Evolutionary conservation across 108 stramenopile genomes (phyloP).

Genomic region (Cyclostephanos tholiformis): DNA sequence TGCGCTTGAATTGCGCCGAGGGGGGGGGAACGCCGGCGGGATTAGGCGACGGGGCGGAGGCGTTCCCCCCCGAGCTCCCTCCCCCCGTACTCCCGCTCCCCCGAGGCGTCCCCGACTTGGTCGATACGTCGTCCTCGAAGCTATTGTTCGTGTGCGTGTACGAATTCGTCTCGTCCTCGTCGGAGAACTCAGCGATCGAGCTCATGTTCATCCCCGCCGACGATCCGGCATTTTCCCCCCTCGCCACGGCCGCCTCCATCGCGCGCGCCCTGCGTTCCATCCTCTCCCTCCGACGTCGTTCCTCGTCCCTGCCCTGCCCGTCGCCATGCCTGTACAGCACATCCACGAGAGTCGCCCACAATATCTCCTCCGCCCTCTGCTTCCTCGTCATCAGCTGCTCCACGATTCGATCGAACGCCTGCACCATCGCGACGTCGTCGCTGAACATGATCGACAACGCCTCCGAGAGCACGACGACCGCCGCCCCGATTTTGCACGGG

Average conservation of each 20-base stretch:
- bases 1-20: conserved; percentile 32
- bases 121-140: conserved; percentile 43
- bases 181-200: conserved; percentile 37
- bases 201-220: conserved; percentile 7
- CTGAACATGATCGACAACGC: conserved; percentile 80
- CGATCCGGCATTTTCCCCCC: conserved; percentile 2
- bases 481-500: conserved; percentile 76
- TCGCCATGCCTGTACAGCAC: conserved; percentile 68
- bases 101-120: conserved; percentile 24
- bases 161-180: conserved; percentile 44
- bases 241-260: conserved; percentile 32
- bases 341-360: conserved; percentile 79
- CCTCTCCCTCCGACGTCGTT: conserved; percentile 30
- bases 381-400: conserved; percentile 85
- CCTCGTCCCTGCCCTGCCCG: conserved; percentile 27
- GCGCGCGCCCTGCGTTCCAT: conserved; percentile 33
- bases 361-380: conserved; percentile 83
- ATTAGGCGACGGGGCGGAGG: background rate
- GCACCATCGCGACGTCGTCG: conserved; percentile 74
- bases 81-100: conserved; percentile 6
- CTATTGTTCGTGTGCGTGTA: conserved; percentile 38
- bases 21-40: conserved; percentile 4
- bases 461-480: conserved; percentile 60
- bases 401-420: conserved; percentile 76
- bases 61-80: conserved; percentile 10